Evolutionary conservation across 768 basidiomycete species (phyloP).

Genomic region (Amyloporia xantha): DNA sequence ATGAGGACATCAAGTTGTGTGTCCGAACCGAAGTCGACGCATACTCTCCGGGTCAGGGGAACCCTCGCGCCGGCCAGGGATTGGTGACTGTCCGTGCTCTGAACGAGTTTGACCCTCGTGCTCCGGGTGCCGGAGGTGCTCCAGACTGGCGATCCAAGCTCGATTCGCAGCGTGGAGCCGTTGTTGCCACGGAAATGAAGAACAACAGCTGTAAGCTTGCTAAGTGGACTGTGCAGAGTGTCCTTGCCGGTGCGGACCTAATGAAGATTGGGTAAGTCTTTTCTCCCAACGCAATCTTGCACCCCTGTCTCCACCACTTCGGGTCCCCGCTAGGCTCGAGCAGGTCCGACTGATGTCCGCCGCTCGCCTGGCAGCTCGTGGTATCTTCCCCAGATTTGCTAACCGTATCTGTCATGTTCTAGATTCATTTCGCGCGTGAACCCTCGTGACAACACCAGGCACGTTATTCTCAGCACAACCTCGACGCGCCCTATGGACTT

Average conservation of each 20-base stretch:
- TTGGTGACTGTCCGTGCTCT: conserved; percentile 89
- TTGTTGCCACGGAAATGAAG: conserved; percentile 99
- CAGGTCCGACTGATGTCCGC: neutral
- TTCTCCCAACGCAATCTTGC: neutral
- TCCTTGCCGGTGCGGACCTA: conserved; percentile 89
- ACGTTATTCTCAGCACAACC: conserved; percentile 91
- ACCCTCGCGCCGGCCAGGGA: conserved; percentile 61
- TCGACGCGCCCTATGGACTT: conserved; percentile 94
- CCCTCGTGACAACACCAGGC: conserved; percentile 91
- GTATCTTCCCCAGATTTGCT: conserved; percentile 48
- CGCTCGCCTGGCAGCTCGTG: neutral
- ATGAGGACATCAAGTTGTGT: conserved; percentile 86
- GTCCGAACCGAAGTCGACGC: conserved; percentile 97
- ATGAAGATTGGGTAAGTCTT: conserved; percentile 91
- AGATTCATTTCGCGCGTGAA: conserved; percentile 95
- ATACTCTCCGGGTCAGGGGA: conserved; percentile 58
- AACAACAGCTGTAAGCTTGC: conserved; percentile 98
- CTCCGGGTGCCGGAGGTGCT: conserved; percentile 87
- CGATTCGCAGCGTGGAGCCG: conserved; percentile 93
- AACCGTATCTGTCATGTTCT: conserved; percentile 41
- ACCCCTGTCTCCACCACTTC: neutral
- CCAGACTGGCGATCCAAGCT: conserved; percentile 99
- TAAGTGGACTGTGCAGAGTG: conserved; percentile 93
- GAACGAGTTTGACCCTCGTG: conserved; percentile 93
- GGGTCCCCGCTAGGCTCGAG: neutral